Evolutionary conservation across 805 yeast genomes (phyloP).

Genomic region (Vanderwaltozyma yarrowii): DNA sequence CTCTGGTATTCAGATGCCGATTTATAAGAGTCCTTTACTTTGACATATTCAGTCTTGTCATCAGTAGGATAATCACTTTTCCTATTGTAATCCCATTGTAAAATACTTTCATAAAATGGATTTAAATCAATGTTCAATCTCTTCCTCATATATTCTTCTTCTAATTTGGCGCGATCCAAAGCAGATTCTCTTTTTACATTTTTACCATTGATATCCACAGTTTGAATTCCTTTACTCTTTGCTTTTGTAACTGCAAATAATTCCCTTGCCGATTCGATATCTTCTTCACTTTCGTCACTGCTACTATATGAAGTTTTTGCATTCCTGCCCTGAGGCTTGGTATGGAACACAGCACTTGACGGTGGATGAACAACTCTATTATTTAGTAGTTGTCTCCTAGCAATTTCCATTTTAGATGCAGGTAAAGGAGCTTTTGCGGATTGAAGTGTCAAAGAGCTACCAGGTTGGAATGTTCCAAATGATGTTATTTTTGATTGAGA

Average conservation of each 20-base stretch:
- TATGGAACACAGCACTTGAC: constrained; percentile 40
- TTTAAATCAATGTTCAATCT: constrained; percentile 69
- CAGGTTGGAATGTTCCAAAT: constrained; percentile 30
- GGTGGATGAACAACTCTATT: constrained; percentile 37
- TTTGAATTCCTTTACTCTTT: constrained; percentile 24
- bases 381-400: constrained; percentile 26
- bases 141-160: constrained; percentile 67
- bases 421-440: constrained; percentile 19
- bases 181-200: constrained; percentile 28
- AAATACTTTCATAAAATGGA: constrained; percentile 58
- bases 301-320: constrained; percentile 19
- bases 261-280: constrained; percentile 30
- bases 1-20: constrained; percentile 56
- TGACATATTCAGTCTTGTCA: constrained; percentile 31
- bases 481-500: constrained; percentile 31
- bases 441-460: constrained; percentile 13
- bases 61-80: constrained; percentile 50
- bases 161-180: constrained; percentile 39
- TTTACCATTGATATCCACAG: constrained; percentile 36
- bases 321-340: constrained; percentile 24
- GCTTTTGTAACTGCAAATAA: constrained; percentile 27
- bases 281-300: constrained; percentile 33
- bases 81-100: constrained; percentile 67
- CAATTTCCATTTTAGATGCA: constrained; percentile 30
- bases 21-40: constrained; percentile 46